Percentiles rank a stretch among this genome's conserved stretches.
Evolutionary conservation across 495 filamentous ascomycete species (phyloP).

Genomic region (Elaphomyces granulatus): DNA sequence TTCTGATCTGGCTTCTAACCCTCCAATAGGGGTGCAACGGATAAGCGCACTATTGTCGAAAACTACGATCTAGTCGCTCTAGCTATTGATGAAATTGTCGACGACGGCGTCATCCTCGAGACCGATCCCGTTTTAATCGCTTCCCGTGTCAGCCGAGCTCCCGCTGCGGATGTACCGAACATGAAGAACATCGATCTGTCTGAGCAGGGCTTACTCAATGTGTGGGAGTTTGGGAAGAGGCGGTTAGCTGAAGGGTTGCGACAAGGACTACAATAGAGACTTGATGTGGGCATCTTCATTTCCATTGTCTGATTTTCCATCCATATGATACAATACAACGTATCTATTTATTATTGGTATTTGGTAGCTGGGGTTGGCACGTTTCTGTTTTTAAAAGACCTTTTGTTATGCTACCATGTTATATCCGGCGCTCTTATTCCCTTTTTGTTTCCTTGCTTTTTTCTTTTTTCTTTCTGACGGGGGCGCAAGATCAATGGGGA

Average conservation of each 20-base stretch:
- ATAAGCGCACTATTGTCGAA: constrained; percentile 95
- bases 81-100: constrained; percentile 88
- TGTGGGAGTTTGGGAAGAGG: constrained; percentile 87
- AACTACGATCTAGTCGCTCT: constrained; percentile 92
- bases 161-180: constrained; percentile 75
- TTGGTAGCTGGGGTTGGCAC: constrained; percentile 33
- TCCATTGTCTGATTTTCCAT: neutral
- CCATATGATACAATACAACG: neutral
- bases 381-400: constrained; percentile 16
- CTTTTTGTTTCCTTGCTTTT: too few species aligned
- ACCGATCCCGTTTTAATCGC: constrained; percentile 89
- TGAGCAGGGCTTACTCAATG: constrained; percentile 89
- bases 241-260: constrained; percentile 85
- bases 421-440: too few species aligned
- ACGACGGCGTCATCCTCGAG: constrained; percentile 94
- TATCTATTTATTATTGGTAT: constrained; percentile 7
- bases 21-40: constrained; percentile 60
- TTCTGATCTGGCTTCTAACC: constrained; percentile 8
- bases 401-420: too few species aligned
- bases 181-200: constrained; percentile 88
- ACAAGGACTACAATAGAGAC: constrained; percentile 27
- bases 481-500: too few species aligned
- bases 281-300: neutral
- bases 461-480: too few species aligned
- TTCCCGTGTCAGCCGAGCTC: constrained; percentile 78